Evolutionary conservation across 176 grass and related monocot genomes (phyloP), one percentile per base, ranked within the genome.

Genomic region (Urochloa ruziziensis): DNA sequence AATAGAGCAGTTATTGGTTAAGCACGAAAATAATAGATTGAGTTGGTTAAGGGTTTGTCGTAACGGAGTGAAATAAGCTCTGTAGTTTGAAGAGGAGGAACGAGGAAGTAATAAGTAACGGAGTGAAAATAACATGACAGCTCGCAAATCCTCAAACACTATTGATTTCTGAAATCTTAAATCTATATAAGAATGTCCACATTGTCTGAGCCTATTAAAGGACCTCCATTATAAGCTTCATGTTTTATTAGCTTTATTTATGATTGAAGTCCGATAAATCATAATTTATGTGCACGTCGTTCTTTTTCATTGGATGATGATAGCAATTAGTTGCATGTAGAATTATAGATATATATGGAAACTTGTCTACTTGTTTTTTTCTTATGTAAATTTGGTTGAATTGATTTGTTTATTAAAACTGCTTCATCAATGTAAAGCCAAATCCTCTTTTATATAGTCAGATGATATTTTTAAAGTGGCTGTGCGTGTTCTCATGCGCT

Each of bases 111-210:
- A n/a, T n/a, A n/a, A n/a, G n/a, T n/a, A n/a, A 39, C 2, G 37
- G 7, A 39, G 37, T 39, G 7, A 48, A 39, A 23, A 16, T 13
- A 32, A 16, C 17, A 32, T 46, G 6, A 11, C 33, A 69, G 32
- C 34, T 23, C 47, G 2, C 14, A 66, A 51, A 80, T 74, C 29
- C 7, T 53, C n/a, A 56, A 56, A 6, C 64, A 39, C 23, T 9
- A 10, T 80, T 52, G 37, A 82, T 82, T 72, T 60, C 24, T 63
- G 5, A 74, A 62, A n/a, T n/a, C 35, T 70, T 57, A 70, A 25
- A 35, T n/a, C n/a, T n/a, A 63, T n/a, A 19, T 24, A 24, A 51
- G 29, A 10, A 27, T 37, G 73, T 59, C 29, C 69, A 47, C 1
- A 15, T 64, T 62, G 73, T 27, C 6, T 48, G 21, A 62, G 1